Conservation (phyloP, 768 basidiomycete species). For the Cystobasidiopsis lactophilus region DNA sequence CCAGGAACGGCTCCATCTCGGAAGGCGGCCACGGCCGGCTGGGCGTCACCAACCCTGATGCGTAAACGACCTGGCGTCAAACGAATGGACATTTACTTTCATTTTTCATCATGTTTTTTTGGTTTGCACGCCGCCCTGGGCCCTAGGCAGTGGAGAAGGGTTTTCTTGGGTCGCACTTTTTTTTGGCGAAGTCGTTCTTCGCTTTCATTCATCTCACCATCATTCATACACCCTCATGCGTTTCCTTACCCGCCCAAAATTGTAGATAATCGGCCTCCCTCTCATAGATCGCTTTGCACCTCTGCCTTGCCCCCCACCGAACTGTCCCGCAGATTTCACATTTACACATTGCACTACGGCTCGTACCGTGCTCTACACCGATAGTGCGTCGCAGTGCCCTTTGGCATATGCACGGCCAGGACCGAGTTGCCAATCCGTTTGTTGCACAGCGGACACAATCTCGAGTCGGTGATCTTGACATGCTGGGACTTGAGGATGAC, state of each 20-base stretch:
- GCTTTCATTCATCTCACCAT: no score
- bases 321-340: background rate
- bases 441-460: constrained; percentile 91
- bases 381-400: constrained; percentile 23
- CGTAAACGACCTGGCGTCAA: no score
- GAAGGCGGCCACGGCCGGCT: no score
- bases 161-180: background rate
- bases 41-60: no score
- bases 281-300: background rate
- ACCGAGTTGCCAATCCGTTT: constrained; percentile 82
- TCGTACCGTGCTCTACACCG: background rate
- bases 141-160: no score
- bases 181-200: no score
- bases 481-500: constrained; percentile 56
- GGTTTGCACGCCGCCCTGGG: no score
- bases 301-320: background rate
- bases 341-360: background rate
- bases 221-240: background rate
- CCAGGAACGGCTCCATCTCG: no score
- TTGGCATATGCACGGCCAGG: constrained; percentile 76
- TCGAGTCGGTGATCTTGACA: constrained; percentile 72
- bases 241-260: background rate
- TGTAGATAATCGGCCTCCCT: background rate
- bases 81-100: no score
- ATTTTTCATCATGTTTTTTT: no score